These are phyloP conservation scores for Hypomontagnella submonticulosa DNA, from an alignment of 495 filamentous ascomycete species.

Conservation along the genomic window DNA sequence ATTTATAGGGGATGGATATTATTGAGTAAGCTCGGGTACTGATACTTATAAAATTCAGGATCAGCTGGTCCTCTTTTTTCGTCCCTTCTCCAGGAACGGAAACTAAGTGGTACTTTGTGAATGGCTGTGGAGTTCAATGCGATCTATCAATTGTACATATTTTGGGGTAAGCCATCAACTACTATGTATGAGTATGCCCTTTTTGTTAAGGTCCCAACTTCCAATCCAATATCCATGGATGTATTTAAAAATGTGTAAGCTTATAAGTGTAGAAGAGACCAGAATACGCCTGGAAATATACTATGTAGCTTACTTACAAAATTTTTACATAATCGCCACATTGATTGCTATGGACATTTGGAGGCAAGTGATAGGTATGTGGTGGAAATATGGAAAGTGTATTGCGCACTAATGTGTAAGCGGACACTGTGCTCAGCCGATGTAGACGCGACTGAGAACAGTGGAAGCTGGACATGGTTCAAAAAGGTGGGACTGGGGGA, in stretches of 20 bases:
- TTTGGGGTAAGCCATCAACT: too few species aligned
- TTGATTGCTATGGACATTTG: neutral
- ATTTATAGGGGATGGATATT: neutral
- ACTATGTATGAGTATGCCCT: too few species aligned
- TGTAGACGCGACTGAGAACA: conserved; percentile 9
- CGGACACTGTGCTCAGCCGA: conserved; percentile 19
- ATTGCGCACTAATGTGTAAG: conserved; percentile 6
- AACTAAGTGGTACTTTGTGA: conserved; percentile 29
- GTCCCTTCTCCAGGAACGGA: conserved; percentile 5
- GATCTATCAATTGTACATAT: neutral
- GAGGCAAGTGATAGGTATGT: too few species aligned
- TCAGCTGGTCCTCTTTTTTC: conserved; percentile 31
- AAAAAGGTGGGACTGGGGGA: neutral
- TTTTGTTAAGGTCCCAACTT: too few species aligned
- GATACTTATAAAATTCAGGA: conserved; percentile 22
- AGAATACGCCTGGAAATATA: too few species aligned
- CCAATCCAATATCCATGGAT: too few species aligned
- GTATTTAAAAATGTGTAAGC: too few species aligned
- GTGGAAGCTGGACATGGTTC: too few species aligned
- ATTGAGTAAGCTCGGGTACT: too few species aligned
- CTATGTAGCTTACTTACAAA: conserved; percentile 6
- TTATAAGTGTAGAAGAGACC: too few species aligned
- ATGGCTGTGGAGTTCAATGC: conserved; percentile 15
- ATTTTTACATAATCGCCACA: conserved; percentile 19
- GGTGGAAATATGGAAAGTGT: conserved; percentile 1